Base-by-base conservation (phyloP, 371 early-diverging fungal species). In the Mortierella sp. region DNA sequence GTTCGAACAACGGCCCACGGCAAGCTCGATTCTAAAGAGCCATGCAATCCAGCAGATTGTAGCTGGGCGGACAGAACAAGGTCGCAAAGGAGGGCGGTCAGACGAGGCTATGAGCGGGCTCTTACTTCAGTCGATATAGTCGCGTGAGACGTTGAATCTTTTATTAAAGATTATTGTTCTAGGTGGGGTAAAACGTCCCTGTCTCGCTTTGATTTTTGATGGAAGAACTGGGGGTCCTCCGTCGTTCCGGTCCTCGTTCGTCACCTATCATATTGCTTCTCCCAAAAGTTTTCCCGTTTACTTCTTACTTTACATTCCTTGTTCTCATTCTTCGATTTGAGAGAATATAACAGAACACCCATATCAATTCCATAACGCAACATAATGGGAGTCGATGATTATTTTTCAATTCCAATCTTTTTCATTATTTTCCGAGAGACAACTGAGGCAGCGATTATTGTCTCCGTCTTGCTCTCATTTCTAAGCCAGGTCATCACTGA, bases 391-490 rank as follows among this genome's bases (percentile, higher is more conserved):
- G 19, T 22, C 2, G 52, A 62, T 3, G 48, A 67, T 6, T 76
- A 70, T 67, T 94, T 95, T 77, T 88, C 91, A 32, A 87, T 94
- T 3, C 93, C 95, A 0, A 87, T 95, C 59, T 95, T 92, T 83
- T 94, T 96, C 73, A 92, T 96, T 58, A 68, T 96, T 52, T 92
- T 95, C 69, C 88, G 96, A 59, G 96, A 95, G 85, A 92, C 94
- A 21, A 86, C 91, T 6, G 96, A 96, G 86, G 94, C 93, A 19
- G 89, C 93, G 41, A 90, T 96, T 72, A 92, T 96, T 76, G 87
- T 96, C 48, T 91, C 94, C 4, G 94, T 96, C 28, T 75, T 96
- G 53, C 86, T 94, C 36, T 85, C 95, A 3, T 94, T 95, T 78
- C 67, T 93, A 74, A 76, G 79, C 52, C 90, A 89, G 74, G 76